These are phyloP conservation scores for Heteromeles arbutifolia DNA, from an alignment of 306 rosid genomes.

Conservation along the genomic window DNA sequence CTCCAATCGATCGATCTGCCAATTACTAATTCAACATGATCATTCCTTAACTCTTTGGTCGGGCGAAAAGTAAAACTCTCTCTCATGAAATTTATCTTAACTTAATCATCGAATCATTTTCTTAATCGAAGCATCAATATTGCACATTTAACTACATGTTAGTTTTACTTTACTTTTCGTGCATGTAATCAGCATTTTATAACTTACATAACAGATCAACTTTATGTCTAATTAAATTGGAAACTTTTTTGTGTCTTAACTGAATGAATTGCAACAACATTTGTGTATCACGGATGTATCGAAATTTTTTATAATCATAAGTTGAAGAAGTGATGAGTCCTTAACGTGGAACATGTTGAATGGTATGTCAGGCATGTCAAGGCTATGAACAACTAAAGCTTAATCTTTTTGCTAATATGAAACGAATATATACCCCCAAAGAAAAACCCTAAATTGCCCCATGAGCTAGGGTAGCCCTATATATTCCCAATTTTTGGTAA, in stretches of 20 bases:
- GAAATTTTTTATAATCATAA: not conserved
- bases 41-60: conserved; percentile 22
- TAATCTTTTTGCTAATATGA: not conserved
- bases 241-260: too few relatives aligned
- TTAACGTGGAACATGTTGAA: not conserved
- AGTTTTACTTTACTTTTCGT: not conserved
- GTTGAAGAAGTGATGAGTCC: not conserved
- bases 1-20: conserved; percentile 13
- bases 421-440: not conserved
- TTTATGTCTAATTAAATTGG: not conserved
- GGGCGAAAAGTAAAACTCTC: conserved; percentile 8
- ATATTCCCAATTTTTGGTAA: not conserved
- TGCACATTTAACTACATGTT: not conserved
- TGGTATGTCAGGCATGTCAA: not conserved
- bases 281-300: too few relatives aligned
- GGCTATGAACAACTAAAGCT: not conserved
- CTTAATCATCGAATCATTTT: conserved; percentile 7
- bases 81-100: not conserved
- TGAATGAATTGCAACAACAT: too few relatives aligned
- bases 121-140: conserved; percentile 1
- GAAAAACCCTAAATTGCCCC: not conserved
- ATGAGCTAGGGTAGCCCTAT: not conserved
- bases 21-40: conserved; percentile 16
- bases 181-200: not conserved
- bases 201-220: not conserved